Base-by-base conservation (phyloP, 2,329 filamentous ascomycete species). In the Hypoxylon sp. region DNA sequence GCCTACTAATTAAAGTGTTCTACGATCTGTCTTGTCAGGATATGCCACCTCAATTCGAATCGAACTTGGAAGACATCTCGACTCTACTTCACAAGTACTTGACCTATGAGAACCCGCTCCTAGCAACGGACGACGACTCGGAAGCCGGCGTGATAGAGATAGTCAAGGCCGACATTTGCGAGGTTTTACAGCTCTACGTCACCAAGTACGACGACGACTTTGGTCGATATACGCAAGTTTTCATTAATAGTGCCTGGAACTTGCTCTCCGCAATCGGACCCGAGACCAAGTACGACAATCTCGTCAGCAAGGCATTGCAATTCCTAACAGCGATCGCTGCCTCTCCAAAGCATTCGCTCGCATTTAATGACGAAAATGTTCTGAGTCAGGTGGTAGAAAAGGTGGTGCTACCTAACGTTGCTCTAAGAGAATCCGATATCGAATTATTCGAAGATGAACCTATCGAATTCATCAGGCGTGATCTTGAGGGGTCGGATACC, bases 11-110 rank as follows among this genome's bases (percentile, higher is more conserved):
- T 73, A 97, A 97, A 83, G 90, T 99, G 52, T 90, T 98, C 78
- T 96, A 96, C 82, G 97, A 99, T 80, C 89, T 99, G 57, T 98
- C 94, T n/a, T 97, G 91, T 77, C 97, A 99, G 79, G 96, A 99
- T 79, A 87, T 99, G 74, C 94, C 96, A 14, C 94, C 95, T 1
- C 90, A 96, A 73, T 97, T 99, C 79, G 96, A 99, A 83, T 91
- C 97, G 71, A 92, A 97, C 76, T 86, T 99, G 19, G 81, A 85
- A 51, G 88, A 88, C 69, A 92, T 99, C 71, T 91, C 93, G 17
- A 84, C 86, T 21, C 85, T 98, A 13, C 85, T 98, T 14, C 91
- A 97, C 82, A 98, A 97, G 80, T 99, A 99, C 79, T 86, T 99
- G 60, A 90, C 89, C 19, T 99, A 97, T 80, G 88, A 93, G 73